phyloP scores from a whole-genome alignment of 2,329 filamentous ascomycete species.

The Penicillium sp. region DNA sequence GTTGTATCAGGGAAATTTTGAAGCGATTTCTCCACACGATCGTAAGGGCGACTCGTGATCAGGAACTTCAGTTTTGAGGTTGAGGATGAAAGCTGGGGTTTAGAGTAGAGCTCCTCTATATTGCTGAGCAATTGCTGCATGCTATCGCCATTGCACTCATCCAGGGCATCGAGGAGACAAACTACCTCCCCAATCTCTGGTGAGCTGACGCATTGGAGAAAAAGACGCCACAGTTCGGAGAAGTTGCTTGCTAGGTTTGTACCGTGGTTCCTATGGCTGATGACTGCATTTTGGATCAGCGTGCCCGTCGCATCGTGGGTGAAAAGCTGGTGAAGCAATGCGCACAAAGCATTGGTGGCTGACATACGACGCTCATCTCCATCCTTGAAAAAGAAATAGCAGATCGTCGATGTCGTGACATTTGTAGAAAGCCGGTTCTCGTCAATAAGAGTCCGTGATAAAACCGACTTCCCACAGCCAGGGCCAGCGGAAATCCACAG shows the following conservation, averaged over 20 bases:
- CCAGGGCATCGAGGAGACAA: not conserved
- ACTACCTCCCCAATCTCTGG: not conserved
- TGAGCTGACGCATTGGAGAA: not conserved
- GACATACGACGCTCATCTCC: not conserved
- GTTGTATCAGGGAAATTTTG: not conserved
- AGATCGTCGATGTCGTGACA: not conserved
- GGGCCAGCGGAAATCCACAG: not conserved
- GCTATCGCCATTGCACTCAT: not conserved
- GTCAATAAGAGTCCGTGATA: not conserved
- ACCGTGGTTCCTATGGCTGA: not conserved
- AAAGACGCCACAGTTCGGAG: not conserved
- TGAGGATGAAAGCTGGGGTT: not conserved
- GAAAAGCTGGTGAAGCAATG: not conserved
- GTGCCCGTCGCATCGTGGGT: not conserved
- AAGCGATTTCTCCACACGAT: not conserved
- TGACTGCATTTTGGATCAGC: not conserved
- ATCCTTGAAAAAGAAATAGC: not conserved
- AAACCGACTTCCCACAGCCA: not conserved
- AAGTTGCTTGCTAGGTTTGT: not conserved
- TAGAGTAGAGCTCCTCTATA: not conserved
- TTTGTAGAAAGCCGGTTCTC: not conserved
- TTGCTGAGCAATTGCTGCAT: not conserved
- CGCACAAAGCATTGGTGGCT: not conserved
- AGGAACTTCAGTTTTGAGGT: not conserved
- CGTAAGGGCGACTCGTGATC: not conserved